phyloP scores from a whole-genome alignment of 306 rosid species.

The Fagus crenata region DNA sequence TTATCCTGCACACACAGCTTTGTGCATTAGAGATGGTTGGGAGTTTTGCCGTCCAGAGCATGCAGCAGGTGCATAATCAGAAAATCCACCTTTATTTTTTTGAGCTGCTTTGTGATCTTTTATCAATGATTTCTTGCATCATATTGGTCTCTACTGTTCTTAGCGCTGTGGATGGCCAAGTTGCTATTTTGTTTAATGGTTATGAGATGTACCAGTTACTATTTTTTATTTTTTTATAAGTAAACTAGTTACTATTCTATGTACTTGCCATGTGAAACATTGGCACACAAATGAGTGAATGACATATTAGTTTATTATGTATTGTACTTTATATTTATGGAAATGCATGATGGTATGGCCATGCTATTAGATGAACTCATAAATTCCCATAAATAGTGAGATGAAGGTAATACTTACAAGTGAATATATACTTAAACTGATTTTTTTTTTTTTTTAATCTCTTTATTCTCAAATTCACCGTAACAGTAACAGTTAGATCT shows the following conservation, averaged over 20 bases:
- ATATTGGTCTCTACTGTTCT: neutral
- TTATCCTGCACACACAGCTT: conserved; percentile 82
- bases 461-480: neutral
- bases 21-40: conserved; percentile 96
- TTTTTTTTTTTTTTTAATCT: neutral
- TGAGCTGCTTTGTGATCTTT: conserved; percentile 12
- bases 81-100: neutral
- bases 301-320: neutral
- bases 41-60: conserved; percentile 79
- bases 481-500: neutral
- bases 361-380: neutral
- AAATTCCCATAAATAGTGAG: neutral
- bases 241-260: neutral
- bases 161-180: neutral
- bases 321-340: neutral
- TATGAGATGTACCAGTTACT: neutral
- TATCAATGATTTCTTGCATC: neutral
- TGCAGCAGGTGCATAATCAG: conserved; percentile 51
- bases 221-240: too few relatives aligned
- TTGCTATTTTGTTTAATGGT: neutral
- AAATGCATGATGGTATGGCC: neutral
- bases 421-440: too few relatives aligned
- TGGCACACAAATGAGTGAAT: neutral
- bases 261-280: neutral
- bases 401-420: neutral